Base-by-base conservation (phyloP, 768 basidiomycete species). In the Lentinus tigrinus region DNA sequence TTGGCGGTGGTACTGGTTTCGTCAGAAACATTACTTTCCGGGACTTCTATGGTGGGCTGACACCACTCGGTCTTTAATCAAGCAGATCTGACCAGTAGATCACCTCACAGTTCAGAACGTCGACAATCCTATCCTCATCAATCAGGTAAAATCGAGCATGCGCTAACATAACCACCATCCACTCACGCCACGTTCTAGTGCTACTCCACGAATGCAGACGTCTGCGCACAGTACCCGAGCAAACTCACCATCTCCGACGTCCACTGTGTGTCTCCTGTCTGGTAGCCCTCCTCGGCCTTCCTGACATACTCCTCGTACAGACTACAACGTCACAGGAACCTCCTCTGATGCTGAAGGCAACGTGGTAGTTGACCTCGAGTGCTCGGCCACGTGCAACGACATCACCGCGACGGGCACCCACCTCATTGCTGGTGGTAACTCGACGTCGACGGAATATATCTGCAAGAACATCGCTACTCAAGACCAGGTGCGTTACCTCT, bases 1-100 rank as follows among this genome's bases (percentile, higher is more conserved):
- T 72, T 9, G 80, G 79, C 23, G 79, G 79, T 31, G 79, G 79
- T 13, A 69, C 65, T 3, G 78, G 78, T 14, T 77, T 72, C 48
- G 78, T 78, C 27, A 64, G 60, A 54, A 70, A 71, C 46, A 59
- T 71, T 43, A 69, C 68, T 1, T 71, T 63, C 52, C 27, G 52
- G n/a, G 62, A 69, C 50, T 68, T 65, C 61, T 38, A 67, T 61
- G 71, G 78, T 70, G 47, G 7, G 34, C 47, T 52, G 24, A 60
- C 62, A 46, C 16, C 24, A 6, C 43, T 19, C 43, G 23, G 42
- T 8, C 21, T 13, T 6, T 3, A 6, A 1, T 16, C 13, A 3
- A 28, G 23, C 26, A 16, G 13, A 14, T 26, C 21, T 28, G 26
- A 28, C 4, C 13, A 8, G 16, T 48, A 24, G 27, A 8, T n/a